Conservation (phyloP, 805 yeast genomes). For the Ogataea methanolica region DNA sequence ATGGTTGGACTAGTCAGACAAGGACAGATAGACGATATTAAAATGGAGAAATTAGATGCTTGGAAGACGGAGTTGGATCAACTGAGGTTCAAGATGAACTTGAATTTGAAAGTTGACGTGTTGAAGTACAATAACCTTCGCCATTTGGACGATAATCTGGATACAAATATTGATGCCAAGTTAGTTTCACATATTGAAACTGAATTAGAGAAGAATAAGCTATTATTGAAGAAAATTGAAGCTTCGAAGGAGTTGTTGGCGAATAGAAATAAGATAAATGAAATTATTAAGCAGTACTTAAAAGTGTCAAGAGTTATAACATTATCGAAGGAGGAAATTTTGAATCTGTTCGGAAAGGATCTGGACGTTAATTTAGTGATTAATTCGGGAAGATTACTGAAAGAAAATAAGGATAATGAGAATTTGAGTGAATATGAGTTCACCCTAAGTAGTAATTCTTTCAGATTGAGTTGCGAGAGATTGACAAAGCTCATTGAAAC, state of each 20-base stretch:
- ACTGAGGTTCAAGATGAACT: slow-evolving; percentile 12
- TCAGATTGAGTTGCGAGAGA: slow-evolving; percentile 18
- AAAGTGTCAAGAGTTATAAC: slow-evolving; percentile 17
- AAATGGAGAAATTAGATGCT: not conserved
- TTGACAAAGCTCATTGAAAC: slow-evolving; percentile 16
- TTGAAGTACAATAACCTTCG: slow-evolving; percentile 12
- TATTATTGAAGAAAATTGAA: slow-evolving; percentile 15
- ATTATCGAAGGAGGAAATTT: slow-evolving; percentile 20
- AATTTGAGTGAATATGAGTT: slow-evolving; percentile 20
- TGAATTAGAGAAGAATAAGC: slow-evolving; percentile 17
- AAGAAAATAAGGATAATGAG: slow-evolving; percentile 12
- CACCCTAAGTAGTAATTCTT: slow-evolving; percentile 13
- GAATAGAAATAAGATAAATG: slow-evolving; percentile 22
- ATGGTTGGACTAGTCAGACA: slow-evolving; percentile 11
- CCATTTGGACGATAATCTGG: slow-evolving; percentile 17
- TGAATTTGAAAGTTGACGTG: slow-evolving; percentile 17
- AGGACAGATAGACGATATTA: slow-evolving; percentile 11
- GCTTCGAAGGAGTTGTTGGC: slow-evolving; percentile 19
- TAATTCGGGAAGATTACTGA: slow-evolving; percentile 18
- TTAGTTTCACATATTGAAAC: slow-evolving; percentile 17
- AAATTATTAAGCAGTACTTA: slow-evolving; percentile 20
- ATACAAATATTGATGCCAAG: slow-evolving; percentile 12
- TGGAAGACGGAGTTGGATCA: slow-evolving; percentile 12
- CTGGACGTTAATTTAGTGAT: slow-evolving; percentile 19
- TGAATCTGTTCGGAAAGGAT: slow-evolving; percentile 25